Conservation (phyloP, 2,329 filamentous ascomycete species). For the Colletotrichum tamarilloi region DNA sequence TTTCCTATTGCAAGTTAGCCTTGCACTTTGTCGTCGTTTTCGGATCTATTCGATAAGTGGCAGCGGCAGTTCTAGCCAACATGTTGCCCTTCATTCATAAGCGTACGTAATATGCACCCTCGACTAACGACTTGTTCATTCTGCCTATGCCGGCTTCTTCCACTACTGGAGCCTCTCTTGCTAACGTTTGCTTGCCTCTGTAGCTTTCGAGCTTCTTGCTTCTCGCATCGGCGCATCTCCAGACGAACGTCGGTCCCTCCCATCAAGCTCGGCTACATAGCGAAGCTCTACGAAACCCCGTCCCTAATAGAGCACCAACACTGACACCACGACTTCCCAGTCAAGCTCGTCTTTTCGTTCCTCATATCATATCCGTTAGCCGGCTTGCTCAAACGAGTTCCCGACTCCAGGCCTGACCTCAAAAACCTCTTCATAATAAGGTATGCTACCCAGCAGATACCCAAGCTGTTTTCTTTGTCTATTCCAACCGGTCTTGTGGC, state of each 20-base stretch:
- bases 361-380: constrained; percentile 93
- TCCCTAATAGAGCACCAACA: neutral
- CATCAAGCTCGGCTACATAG: neutral
- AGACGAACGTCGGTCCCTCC: constrained; percentile 55
- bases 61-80: neutral
- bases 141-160: neutral
- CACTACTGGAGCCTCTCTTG: neutral
- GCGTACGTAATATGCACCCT: constrained; percentile 36
- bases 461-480: neutral
- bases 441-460: constrained; percentile 54
- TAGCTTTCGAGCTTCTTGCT: constrained; percentile 58
- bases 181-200: neutral
- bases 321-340: constrained; percentile 56
- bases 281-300: constrained; percentile 47
- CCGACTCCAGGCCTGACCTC: constrained; percentile 82
- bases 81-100: constrained; percentile 45
- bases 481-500: neutral
- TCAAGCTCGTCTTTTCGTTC: constrained; percentile 93
- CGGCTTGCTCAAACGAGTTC: constrained; percentile 87
- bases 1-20: neutral
- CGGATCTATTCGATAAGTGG: neutral
- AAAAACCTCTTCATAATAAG: constrained; percentile 91
- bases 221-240: constrained; percentile 54
- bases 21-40: neutral
- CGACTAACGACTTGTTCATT: neutral